Base-by-base conservation (phyloP, 352 stramenopile genomes). In the Phytopythium ostracodes region DNA sequence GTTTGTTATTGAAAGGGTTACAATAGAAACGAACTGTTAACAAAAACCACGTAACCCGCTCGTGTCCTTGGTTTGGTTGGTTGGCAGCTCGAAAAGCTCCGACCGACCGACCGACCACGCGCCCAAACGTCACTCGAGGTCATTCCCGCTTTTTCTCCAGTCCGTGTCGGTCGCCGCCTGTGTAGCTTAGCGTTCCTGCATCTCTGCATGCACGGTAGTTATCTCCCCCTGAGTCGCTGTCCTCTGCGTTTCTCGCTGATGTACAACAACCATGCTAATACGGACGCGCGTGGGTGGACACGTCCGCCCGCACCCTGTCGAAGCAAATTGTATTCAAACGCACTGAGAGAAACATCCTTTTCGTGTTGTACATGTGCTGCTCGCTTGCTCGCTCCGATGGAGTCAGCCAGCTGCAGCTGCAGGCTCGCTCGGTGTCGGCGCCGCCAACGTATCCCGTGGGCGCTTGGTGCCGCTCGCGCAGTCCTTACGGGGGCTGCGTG, bases 221-320 rank as follows among this genome's bases (percentile, higher is more conserved):
- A n/a, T n/a, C n/a, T n/a, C n/a, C n/a, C n/a, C n/a, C n/a, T n/a
- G n/a, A n/a, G n/a, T n/a, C n/a, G n/a, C 15, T 55, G 33, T 0
- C 11, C 36, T 43, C 47, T 22, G 27, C 11, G 47, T 31, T 81
- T 86, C 76, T 86, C 76, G 47, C 56, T 77, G 76, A 86, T 83
- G 75, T 67, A 24, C 46, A 75, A 87, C 53, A 81, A 87, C 80
- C 80, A 91, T 91, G 82, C 82, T 91, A 91, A 91, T 81, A 77
- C 82, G 75, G 82, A 89, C 76, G 65, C 56, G 44, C 46, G 71
- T 59, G 62, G 55, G 43, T 38, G 29, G 51, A 40, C 56, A 64
- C 56, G 68, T 57, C 29, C 24, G 60, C 35, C 64, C 61, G 49
- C 66, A 54, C 72, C 29, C 68, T 91, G 82, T 87, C 52, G 79